These are phyloP conservation scores for Podosphaera xanthii DNA, from an alignment of 2,329 filamentous ascomycete species.

Conservation along the genomic window DNA sequence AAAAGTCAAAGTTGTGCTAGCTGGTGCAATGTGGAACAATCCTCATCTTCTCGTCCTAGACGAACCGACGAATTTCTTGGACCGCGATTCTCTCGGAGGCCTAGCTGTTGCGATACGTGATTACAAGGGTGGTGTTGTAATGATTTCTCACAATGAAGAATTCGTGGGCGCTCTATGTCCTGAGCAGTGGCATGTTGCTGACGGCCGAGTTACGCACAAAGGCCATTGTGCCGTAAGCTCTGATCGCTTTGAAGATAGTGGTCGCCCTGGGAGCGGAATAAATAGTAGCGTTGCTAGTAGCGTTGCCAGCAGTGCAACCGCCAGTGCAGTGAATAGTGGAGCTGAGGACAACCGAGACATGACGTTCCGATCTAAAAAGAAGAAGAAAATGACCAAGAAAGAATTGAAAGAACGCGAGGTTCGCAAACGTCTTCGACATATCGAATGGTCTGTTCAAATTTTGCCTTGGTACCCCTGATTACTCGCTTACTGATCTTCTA, in stretches of 20 bases:
- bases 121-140: slow-evolving; percentile 94
- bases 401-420: slow-evolving; percentile 87
- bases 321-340: slow-evolving; percentile 55
- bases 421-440: slow-evolving; percentile 65
- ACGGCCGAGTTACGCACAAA: slow-evolving; percentile 69
- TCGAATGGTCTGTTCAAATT: slow-evolving; percentile 31
- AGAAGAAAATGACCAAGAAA: slow-evolving; percentile 98
- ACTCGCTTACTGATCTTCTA: slow-evolving; percentile 22
- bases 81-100: slow-evolving; percentile 89
- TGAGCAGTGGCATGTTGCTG: slow-evolving; percentile 87
- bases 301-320: slow-evolving; percentile 30
- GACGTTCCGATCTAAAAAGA: slow-evolving; percentile 77
- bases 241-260: slow-evolving; percentile 71
- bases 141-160: slow-evolving; percentile 99
- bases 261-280: slow-evolving; percentile 37
- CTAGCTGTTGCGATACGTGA: slow-evolving; percentile 94
- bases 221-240: slow-evolving; percentile 50
- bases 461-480: slow-evolving; percentile 6
- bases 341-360: slow-evolving; percentile 59
- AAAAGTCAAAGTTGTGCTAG: slow-evolving; percentile 97
- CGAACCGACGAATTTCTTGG: slow-evolving; percentile 98
- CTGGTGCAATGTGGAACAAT: slow-evolving; percentile 96
- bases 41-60: slow-evolving; percentile 91
- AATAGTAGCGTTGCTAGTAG: slow-evolving; percentile 35
- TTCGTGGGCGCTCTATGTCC: slow-evolving; percentile 90